Percentiles rank a stretch among this genome's conserved stretches.
phyloP scores from a whole-genome alignment of 768 basidiomycete genomes.

The Mycena alexandri region DNA sequence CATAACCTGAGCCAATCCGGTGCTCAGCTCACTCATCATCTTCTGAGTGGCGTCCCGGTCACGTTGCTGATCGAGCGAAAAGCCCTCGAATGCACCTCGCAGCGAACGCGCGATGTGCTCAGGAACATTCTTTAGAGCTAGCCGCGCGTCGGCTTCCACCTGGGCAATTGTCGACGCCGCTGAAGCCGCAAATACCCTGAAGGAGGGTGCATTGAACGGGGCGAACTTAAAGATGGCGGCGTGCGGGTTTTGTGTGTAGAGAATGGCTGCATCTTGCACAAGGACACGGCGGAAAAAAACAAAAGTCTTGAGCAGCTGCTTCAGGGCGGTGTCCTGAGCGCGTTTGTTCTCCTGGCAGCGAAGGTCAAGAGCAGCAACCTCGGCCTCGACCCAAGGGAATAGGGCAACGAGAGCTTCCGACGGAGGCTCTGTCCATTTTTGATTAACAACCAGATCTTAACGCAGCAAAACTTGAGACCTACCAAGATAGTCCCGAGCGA shows the following conservation, averaged over 20 bases:
- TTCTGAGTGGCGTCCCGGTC: too few species aligned
- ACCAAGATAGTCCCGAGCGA: too few species aligned
- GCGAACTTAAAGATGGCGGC: neutral
- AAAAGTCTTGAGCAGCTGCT: neutral
- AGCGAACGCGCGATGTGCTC: slow-evolving; percentile 2
- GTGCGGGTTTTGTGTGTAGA: slow-evolving; percentile 3
- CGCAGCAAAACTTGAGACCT: too few species aligned
- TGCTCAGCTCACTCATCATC: too few species aligned
- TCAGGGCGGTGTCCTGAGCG: neutral
- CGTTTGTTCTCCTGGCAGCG: too few species aligned
- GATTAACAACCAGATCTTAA: too few species aligned
- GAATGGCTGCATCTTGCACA: slow-evolving; percentile 9
- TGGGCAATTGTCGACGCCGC: neutral
- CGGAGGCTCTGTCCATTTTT: too few species aligned
- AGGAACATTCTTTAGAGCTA: slow-evolving; percentile 10
- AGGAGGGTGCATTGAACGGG: slow-evolving; percentile 8
- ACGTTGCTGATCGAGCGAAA: too few species aligned
- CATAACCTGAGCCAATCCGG: too few species aligned
- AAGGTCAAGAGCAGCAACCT: too few species aligned
- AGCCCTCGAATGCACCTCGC: slow-evolving; percentile 10
- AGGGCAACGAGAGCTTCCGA: too few species aligned
- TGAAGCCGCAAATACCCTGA: neutral
- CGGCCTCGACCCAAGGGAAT: too few species aligned
- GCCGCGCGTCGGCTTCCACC: neutral
- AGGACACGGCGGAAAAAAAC: slow-evolving; percentile 3